Evolutionary conservation across 306 rosid genomes (phyloP).

Genomic region (Medicago arabica): DNA sequence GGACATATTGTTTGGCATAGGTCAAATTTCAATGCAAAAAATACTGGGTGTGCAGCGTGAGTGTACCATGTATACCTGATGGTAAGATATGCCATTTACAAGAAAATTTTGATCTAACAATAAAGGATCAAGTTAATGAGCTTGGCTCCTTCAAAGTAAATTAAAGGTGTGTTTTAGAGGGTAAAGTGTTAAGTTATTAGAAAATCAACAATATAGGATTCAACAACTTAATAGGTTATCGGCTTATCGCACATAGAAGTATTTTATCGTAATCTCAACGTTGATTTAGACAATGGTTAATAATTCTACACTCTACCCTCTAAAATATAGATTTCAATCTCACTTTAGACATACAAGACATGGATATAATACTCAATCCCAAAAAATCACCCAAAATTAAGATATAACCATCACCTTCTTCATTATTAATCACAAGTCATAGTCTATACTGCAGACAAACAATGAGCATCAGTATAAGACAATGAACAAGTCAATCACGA

Average conservation of each 20-base stretch:
- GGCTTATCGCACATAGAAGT: not conserved
- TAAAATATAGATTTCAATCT: slow-evolving; percentile 1
- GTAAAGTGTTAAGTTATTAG: not conserved
- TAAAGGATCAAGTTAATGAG: not conserved
- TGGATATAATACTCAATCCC: not conserved
- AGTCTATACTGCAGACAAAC: not conserved
- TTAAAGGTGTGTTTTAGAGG: not conserved
- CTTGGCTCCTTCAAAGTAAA: not conserved
- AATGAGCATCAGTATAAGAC: slow-evolving; percentile 17
- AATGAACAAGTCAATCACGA: slow-evolving; percentile 10
- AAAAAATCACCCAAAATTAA: not conserved
- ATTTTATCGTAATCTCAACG: not conserved
- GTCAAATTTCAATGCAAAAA: not conserved
- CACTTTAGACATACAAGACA: slow-evolving; percentile 13
- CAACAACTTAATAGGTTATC: not conserved
- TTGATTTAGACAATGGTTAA: not conserved
- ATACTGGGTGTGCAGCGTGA: not conserved
- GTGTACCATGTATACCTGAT: too few relatives aligned
- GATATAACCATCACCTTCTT: not conserved
- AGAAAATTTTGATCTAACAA: too few relatives aligned
- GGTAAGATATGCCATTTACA: too few relatives aligned
- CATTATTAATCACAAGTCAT: slow-evolving; percentile 2
- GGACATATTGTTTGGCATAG: not conserved
- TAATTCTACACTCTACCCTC: not conserved
- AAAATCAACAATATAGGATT: not conserved